Conservation (phyloP, 495 filamentous ascomycete species). For the Penicillium cataractarum region DNA sequence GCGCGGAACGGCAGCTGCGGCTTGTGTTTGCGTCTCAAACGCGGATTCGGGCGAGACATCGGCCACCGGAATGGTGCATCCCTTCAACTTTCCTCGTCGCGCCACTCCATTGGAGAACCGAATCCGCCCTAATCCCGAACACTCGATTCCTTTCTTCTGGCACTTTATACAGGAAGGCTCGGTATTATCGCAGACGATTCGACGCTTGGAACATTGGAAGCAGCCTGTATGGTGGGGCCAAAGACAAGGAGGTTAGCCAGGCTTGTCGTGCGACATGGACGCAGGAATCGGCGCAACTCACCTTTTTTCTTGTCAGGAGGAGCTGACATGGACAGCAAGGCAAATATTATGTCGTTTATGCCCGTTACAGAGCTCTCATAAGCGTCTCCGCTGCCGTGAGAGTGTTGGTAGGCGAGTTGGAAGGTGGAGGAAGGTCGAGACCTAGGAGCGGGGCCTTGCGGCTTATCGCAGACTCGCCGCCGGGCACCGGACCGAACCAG, state of each 20-base stretch:
- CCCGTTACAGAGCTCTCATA: not conserved
- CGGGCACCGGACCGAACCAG: not conserved
- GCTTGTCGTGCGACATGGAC: not conserved
- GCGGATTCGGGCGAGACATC: constrained; percentile 1
- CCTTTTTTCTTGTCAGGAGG: constrained; percentile 2
- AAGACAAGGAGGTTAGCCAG: not conserved
- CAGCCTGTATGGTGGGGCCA: constrained; percentile 19
- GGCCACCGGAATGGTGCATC: constrained; percentile 20
- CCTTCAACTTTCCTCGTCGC: constrained; percentile 22
- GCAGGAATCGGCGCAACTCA: not conserved
- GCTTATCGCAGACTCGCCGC: not conserved
- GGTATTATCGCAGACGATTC: constrained; percentile 26
- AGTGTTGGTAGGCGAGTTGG: not conserved
- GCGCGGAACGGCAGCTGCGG: not conserved
- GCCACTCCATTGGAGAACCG: constrained; percentile 24
- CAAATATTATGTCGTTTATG: not conserved
- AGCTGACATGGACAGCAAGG: constrained; percentile 3
- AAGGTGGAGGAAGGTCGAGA: not conserved
- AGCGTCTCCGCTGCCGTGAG: not conserved
- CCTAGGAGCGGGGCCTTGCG: not conserved
- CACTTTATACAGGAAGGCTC: constrained; percentile 29
- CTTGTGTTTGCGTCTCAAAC: constrained; percentile 1
- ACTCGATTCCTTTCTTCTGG: constrained; percentile 31
- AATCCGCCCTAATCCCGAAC: constrained; percentile 25
- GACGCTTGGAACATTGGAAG: constrained; percentile 31